Percentiles rank a stretch among this genome's conserved stretches.
Conservation (phyloP, 768 basidiomycete species). For the Neoboletus brunneissimus region DNA sequence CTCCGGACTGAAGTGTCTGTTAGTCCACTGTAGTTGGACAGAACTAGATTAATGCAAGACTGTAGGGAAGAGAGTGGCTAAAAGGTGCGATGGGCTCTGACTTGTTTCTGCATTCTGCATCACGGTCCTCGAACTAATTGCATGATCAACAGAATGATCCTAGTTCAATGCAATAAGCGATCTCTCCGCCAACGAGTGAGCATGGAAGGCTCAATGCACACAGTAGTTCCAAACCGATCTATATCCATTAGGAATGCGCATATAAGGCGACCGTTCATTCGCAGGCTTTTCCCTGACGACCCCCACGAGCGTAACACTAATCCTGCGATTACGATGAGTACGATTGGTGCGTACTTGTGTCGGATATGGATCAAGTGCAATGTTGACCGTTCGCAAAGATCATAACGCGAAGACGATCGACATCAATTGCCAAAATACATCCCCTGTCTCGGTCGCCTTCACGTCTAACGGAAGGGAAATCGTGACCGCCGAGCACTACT, state of each 20-base stretch:
- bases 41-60: no score
- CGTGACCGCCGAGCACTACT: constrained; percentile 1
- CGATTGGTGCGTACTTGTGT: not conserved
- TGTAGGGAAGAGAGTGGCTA: no score
- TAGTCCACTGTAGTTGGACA: no score
- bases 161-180: not conserved
- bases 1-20: no score
- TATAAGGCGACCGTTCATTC: not conserved
- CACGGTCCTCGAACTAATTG: no score
- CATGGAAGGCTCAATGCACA: not conserved
- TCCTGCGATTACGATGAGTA: not conserved
- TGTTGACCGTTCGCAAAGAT: not conserved
- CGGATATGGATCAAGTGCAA: not conserved
- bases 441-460: constrained; percentile 8
- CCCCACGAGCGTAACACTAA: not conserved
- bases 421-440: constrained; percentile 1
- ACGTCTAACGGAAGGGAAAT: constrained; percentile 2
- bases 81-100: no score
- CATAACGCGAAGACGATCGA: not conserved
- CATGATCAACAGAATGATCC: no score
- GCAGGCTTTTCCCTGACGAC: not conserved
- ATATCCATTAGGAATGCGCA: not conserved
- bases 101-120: no score
- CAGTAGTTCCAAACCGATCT: not conserved
- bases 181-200: not conserved